Conservation (phyloP, 495 filamentous ascomycete genomes). For the Aspergillus avenaceus region DNA sequence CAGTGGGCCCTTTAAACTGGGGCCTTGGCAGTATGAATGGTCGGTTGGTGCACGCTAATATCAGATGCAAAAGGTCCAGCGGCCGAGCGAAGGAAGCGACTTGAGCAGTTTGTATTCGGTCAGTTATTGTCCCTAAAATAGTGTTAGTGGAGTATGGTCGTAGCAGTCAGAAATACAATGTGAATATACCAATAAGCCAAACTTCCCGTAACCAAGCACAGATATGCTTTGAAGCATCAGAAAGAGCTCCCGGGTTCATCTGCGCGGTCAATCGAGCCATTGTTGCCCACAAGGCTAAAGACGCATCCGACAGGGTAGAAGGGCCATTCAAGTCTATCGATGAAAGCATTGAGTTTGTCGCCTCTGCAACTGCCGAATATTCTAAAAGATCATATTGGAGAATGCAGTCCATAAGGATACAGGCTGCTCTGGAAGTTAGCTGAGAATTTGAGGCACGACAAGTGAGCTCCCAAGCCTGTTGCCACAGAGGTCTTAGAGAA, state of each 20-base stretch:
- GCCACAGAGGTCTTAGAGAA: constrained; percentile 52
- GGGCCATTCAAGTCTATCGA: constrained; percentile 80
- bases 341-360: constrained; percentile 63
- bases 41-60: constrained; percentile 41
- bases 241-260: constrained; percentile 56
- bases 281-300: constrained; percentile 68
- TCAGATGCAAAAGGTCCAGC: constrained; percentile 31
- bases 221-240: constrained; percentile 62
- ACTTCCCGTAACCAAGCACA: constrained; percentile 74
- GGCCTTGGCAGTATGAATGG: constrained; percentile 16
- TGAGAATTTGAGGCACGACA: constrained; percentile 66
- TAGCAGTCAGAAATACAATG: background rate
- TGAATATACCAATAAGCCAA: constrained; percentile 67
- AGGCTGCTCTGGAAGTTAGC: constrained; percentile 72
- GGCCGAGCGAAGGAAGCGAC: constrained; percentile 39
- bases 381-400: constrained; percentile 59
- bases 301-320: constrained; percentile 70
- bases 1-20: constrained; percentile 21
- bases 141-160: constrained; percentile 9
- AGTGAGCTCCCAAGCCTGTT: constrained; percentile 69
- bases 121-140: constrained; percentile 28
- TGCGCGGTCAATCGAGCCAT: constrained; percentile 49
- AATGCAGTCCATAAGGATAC: constrained; percentile 66
- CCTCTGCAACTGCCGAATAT: constrained; percentile 57
- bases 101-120: constrained; percentile 38